These are phyloP conservation scores for Pseudogymnoascus sp. DNA, from an alignment of 2,329 filamentous ascomycete species.

Conservation along the genomic window DNA sequence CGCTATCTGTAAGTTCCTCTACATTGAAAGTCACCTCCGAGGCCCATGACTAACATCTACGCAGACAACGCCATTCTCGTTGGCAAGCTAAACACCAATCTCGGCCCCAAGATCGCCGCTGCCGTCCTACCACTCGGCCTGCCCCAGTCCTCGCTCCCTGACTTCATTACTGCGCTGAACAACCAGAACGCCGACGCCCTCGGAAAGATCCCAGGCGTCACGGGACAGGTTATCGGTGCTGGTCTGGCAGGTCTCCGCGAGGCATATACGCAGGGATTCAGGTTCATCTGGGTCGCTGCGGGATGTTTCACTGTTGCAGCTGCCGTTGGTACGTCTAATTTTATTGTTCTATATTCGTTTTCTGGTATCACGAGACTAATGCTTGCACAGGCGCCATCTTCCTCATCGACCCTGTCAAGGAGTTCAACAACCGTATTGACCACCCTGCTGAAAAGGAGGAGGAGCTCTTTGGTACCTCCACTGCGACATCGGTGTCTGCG, in stretches of 20 bases:
- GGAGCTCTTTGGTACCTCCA: slow-evolving; percentile 14
- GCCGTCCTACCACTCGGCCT: slow-evolving; percentile 28
- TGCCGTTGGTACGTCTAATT: not conserved
- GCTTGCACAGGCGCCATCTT: slow-evolving; percentile 18
- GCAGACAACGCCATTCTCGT: slow-evolving; percentile 26
- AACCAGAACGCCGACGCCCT: slow-evolving; percentile 24
- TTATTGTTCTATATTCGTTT: not conserved
- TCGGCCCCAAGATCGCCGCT: slow-evolving; percentile 27
- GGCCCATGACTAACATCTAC: not conserved
- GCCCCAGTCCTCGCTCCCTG: slow-evolving; percentile 15
- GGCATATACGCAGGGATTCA: slow-evolving; percentile 26
- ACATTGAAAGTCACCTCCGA: too few relatives aligned
- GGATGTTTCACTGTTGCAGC: slow-evolving; percentile 23
- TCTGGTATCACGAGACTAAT: slow-evolving; percentile 14
- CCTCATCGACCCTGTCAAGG: slow-evolving; percentile 28
- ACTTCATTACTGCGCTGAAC: slow-evolving; percentile 24
- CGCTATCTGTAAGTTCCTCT: slow-evolving; percentile 29
- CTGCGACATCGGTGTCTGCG: not conserved
- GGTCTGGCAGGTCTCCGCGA: slow-evolving; percentile 21
- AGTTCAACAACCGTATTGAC: slow-evolving; percentile 33
- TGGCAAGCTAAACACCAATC: slow-evolving; percentile 20
- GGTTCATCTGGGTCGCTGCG: slow-evolving; percentile 29
- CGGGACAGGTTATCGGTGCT: slow-evolving; percentile 24
- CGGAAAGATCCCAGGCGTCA: slow-evolving; percentile 23
- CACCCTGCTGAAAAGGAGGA: slow-evolving; percentile 30